A percentile compares a stretch with the other conserved stretches of the same genome.
Evolutionary conservation across 2,329 filamentous ascomycete species (phyloP).

Genomic region (Seiridium unicorne): DNA sequence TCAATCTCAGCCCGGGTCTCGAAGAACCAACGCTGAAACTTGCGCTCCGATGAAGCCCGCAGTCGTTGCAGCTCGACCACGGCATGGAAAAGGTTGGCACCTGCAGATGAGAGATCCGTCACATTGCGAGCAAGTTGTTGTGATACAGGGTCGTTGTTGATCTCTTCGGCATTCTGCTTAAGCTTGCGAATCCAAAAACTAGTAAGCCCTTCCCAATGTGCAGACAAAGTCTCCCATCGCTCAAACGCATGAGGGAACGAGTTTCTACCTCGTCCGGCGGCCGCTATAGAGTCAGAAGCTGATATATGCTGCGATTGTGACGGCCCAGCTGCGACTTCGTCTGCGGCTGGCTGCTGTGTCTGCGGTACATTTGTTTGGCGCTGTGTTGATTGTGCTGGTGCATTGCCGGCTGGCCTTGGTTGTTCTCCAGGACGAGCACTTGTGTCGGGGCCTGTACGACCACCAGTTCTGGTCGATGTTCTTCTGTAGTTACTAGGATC

Average conservation of each 20-base stretch:
- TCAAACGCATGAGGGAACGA: slow-evolving; percentile 96
- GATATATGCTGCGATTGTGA: slow-evolving; percentile 28
- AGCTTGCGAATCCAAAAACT: slow-evolving; percentile 95
- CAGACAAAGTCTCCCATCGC: slow-evolving; percentile 93
- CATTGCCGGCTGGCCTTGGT: slow-evolving; percentile 14
- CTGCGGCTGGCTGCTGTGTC: slow-evolving; percentile 17
- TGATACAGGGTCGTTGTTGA: slow-evolving; percentile 77
- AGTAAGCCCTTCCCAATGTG: slow-evolving; percentile 96
- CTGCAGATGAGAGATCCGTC: slow-evolving; percentile 93
- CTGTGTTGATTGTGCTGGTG: slow-evolving; percentile 21
- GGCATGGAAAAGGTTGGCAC: slow-evolving; percentile 95
- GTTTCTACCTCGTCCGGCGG: slow-evolving; percentile 46
- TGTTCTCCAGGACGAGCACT: slow-evolving; percentile 14
- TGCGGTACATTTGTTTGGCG: slow-evolving; percentile 19
- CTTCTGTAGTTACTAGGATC: slow-evolving; percentile 19
- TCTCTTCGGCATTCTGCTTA: slow-evolving; percentile 84
- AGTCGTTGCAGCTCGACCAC: slow-evolving; percentile 94
- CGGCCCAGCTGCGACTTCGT: slow-evolving; percentile 25
- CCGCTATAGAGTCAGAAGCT: slow-evolving; percentile 28
- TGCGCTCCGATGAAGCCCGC: slow-evolving; percentile 91
- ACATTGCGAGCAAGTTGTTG: slow-evolving; percentile 91
- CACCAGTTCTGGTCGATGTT: slow-evolving; percentile 13
- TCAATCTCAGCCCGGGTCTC: slow-evolving; percentile 90
- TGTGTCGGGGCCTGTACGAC: slow-evolving; percentile 19
- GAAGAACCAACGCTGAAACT: slow-evolving; percentile 98